Evolutionary conservation across 768 basidiomycete genomes (phyloP), one percentile per base, ranked within the genome.

Genomic region (Scleroderma bovista): DNA sequence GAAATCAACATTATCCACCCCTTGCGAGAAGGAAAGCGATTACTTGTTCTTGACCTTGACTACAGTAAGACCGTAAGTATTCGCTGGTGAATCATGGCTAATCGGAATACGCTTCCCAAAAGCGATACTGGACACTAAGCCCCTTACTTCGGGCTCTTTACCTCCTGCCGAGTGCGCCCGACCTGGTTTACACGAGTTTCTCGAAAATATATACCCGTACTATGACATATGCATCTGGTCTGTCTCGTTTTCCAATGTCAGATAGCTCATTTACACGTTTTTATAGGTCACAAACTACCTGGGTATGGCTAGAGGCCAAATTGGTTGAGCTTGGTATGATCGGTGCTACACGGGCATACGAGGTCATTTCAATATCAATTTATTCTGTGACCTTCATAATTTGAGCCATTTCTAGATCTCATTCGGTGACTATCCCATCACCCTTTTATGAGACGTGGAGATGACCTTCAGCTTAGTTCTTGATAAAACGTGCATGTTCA

Each of bases 181-280:
- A 34, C 93, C 93, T 3, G 73, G 80, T 15, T 71, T 95, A 15
- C 93, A 94, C 62, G 82, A 88, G 61, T 93, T 95, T 60, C 69
- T 95, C 19, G 83, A 88, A 62, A 75, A 78, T 6, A 73, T 89
- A 46, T 91, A 93, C 59, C 85, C 84, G 6, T 73, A 82, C 61
- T 95, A 94, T 62, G 91, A 95, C 58, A 88, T 95, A 53, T 88
- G 86, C 57, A 86, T 94, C 54, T 94, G 92, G 91, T 87, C 60
- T 34, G 62, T 37, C 17, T 20, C 3, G 1, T 44, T 16, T 49
- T 33, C 32, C 16, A 31, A n/a, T 31, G 20, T 12, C 19, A 24
- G 6, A 16, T 36, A 16, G 19, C 13, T 50, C n/a, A 40, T n/a
- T 36, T 23, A 6, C 12, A 17, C 16, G 49, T 23, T 8, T 19